Evolutionary conservation across 768 basidiomycete genomes (phyloP).

Genomic region (Leccinum pellstonianum): DNA sequence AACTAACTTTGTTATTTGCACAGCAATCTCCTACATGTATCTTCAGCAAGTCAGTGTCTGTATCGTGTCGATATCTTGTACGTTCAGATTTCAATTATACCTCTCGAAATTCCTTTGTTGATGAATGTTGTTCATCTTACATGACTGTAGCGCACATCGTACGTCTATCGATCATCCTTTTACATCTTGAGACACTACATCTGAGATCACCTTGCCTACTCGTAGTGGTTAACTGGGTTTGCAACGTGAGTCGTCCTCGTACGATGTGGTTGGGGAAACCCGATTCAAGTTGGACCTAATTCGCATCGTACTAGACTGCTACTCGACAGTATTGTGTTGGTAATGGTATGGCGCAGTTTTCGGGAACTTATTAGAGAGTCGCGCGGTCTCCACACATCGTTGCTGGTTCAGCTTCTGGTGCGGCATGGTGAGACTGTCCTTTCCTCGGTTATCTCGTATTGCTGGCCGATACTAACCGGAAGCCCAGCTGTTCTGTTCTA

Average conservation of each 20-base stretch:
- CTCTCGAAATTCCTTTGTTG: not conserved
- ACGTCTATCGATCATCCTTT: not conserved
- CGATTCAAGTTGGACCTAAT: not conserved
- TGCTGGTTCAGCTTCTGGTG: constrained; percentile 4
- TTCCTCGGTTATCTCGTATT: not conserved
- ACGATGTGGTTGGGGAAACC: not conserved
- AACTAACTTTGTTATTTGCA: not conserved
- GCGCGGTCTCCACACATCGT: not conserved
- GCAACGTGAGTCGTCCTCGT: not conserved
- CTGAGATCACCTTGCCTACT: not conserved
- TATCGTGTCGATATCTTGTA: not conserved
- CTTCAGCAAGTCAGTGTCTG: not conserved
- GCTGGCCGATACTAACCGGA: not conserved
- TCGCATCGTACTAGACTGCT: constrained; percentile 1
- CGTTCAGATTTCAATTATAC: not conserved
- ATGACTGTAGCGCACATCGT: constrained; percentile 5
- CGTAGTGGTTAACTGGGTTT: constrained; percentile 11
- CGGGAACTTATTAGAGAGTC: not conserved
- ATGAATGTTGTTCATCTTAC: not conserved
- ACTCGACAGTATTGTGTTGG: constrained; percentile 10
- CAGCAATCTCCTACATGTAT: not conserved
- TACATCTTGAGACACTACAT: not conserved
- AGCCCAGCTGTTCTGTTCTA: constrained; percentile 7
- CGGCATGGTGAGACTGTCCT: not conserved
- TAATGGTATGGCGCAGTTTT: constrained; percentile 3